Evolutionary conservation across 2,329 filamentous ascomycete genomes (phyloP).

Genomic region (Fusarium pseudograminearum): DNA sequence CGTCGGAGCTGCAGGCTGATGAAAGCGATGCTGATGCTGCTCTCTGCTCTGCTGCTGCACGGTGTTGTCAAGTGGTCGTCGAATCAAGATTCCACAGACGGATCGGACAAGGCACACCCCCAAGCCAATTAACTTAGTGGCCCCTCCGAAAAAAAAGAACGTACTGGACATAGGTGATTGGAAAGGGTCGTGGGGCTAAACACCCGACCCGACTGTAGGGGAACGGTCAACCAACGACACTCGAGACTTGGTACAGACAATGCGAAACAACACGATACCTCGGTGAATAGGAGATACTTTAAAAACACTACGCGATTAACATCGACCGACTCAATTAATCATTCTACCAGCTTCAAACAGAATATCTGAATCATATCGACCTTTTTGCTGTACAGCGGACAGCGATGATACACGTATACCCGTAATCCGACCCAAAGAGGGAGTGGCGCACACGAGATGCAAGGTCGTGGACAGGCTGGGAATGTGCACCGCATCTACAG

Average conservation of each 20-base stretch:
- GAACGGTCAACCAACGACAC: constrained; percentile 21
- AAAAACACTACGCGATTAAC: not conserved
- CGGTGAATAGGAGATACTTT: not conserved
- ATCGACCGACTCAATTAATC: not conserved
- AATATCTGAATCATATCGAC: not conserved
- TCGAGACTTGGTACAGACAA: constrained; percentile 21
- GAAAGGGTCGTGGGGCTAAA: constrained; percentile 42
- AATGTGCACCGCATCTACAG: constrained; percentile 3
- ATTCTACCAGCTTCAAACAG: not conserved
- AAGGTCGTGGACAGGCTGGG: constrained; percentile 8
- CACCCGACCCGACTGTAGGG: constrained; percentile 26
- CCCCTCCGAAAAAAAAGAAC: constrained; percentile 33
- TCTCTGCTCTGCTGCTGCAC: constrained; percentile 27
- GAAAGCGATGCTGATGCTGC: constrained; percentile 1
- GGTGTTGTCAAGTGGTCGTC: constrained; percentile 45
- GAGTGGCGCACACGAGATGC: constrained; percentile 26
- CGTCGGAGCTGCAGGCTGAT: constrained; percentile 16
- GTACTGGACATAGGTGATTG: constrained; percentile 10
- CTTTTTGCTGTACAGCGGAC: not conserved
- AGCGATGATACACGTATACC: constrained; percentile 9
- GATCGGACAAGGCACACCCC: constrained; percentile 38
- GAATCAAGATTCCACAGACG: constrained; percentile 46
- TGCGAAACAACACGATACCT: not conserved
- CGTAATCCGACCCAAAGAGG: constrained; percentile 8
- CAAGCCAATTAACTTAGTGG: constrained; percentile 26